A percentile compares a stretch with the other conserved stretches of the same genome.
phyloP scores from a whole-genome alignment of 345 rosid genomes.

The Eucalyptus viminalis region DNA sequence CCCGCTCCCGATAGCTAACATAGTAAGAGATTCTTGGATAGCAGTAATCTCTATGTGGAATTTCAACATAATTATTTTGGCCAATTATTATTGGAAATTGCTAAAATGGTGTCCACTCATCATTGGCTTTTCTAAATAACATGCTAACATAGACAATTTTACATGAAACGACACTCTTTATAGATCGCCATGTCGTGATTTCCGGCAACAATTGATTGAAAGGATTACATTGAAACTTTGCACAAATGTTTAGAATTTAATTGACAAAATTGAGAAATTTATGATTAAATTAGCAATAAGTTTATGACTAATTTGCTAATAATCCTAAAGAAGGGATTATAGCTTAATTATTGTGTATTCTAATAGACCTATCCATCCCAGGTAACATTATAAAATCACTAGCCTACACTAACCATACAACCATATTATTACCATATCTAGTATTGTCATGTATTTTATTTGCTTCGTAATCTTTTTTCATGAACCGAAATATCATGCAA shows the following conservation, averaged over 20 bases:
- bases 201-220: no score
- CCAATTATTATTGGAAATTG: not conserved
- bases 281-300: no score
- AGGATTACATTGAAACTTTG: not conserved
- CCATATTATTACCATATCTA: no score
- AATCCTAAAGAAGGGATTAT: no score
- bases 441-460: not conserved
- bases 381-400: not conserved
- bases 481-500: not conserved
- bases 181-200: no score
- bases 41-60: not conserved
- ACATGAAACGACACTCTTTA: not conserved
- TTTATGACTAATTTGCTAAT: not conserved
- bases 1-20: no score
- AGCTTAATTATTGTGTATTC: not conserved
- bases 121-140: not conserved
- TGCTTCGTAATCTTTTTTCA: not conserved
- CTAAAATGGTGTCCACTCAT: not conserved
- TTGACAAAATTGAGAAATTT: no score
- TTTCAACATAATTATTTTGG: not conserved
- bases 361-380: not conserved
- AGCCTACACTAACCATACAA: not conserved
- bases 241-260: not conserved
- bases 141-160: not conserved
- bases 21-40: no score